phyloP scores from a whole-genome alignment of 148 eudicot species.

The Rhododendron simsii region DNA sequence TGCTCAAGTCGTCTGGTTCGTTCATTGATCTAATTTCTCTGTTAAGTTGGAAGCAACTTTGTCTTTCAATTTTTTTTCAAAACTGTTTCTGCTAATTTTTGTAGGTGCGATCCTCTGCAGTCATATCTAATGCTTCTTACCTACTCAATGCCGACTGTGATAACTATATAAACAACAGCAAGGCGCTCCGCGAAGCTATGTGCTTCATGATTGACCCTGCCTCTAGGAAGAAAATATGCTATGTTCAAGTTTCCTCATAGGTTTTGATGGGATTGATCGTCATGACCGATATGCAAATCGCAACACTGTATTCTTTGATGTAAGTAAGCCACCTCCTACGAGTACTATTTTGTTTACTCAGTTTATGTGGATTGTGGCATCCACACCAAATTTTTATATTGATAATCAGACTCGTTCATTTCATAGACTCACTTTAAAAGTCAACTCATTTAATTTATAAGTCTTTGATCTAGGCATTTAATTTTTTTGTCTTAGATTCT shows the following conservation, averaged over 20 bases:
- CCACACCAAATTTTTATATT: too few relatives aligned
- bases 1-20: too few relatives aligned
- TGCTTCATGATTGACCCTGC: conserved; percentile 98
- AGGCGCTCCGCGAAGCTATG: conserved; percentile 96
- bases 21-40: background rate
- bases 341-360: too few relatives aligned
- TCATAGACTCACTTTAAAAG: too few relatives aligned
- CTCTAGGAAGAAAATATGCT: conserved; percentile 91
- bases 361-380: too few relatives aligned
- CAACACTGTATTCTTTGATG: conserved; percentile 95
- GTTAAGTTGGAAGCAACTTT: background rate
- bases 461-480: too few relatives aligned
- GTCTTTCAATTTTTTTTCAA: background rate
- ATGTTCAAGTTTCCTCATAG: conserved; percentile 96
- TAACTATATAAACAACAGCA: conserved; percentile 93
- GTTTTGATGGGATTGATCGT: conserved; percentile 94
- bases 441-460: too few relatives aligned
- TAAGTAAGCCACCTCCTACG: conserved; percentile 27
- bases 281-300: conserved; percentile 93
- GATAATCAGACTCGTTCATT: too few relatives aligned
- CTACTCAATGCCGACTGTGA: conserved; percentile 92
- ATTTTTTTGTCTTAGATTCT: too few relatives aligned
- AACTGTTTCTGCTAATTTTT: background rate
- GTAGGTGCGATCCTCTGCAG: conserved; percentile 86
- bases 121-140: conserved; percentile 91